Conservation (phyloP, 2,329 filamentous ascomycete genomes). For the Colletotrichum cereale region DNA sequence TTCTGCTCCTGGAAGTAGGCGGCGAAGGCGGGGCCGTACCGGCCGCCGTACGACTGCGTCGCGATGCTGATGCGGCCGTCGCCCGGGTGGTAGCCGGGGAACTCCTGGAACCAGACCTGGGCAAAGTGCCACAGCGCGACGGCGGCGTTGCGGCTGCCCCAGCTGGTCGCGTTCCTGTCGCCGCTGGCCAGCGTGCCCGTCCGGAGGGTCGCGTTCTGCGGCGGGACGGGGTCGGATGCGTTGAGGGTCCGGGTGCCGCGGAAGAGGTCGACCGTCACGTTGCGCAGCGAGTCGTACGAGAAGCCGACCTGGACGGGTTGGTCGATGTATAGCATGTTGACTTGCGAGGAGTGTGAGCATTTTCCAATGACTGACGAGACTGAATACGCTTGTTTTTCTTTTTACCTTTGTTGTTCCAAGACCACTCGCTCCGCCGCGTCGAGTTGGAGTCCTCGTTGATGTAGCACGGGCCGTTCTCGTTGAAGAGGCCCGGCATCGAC, state of each 20-base stretch:
- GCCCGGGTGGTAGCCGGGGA: constrained; percentile 71
- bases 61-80: constrained; percentile 64
- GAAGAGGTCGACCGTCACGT: constrained; percentile 42
- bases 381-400: constrained; percentile 10
- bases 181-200: constrained; percentile 51
- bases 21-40: constrained; percentile 69
- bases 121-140: constrained; percentile 46
- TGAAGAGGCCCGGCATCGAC: constrained; percentile 65
- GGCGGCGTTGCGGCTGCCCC: constrained; percentile 57
- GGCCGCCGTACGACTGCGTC: constrained; percentile 69
- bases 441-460: constrained; percentile 64
- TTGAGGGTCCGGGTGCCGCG: constrained; percentile 31
- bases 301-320: constrained; percentile 43
- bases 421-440: constrained; percentile 66
- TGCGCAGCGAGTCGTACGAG: constrained; percentile 42
- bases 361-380: too few species aligned
- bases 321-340: constrained; percentile 44
- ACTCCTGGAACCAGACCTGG: constrained; percentile 70
- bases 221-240: constrained; percentile 44
- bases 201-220: constrained; percentile 52
- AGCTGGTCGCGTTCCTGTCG: constrained; percentile 45
- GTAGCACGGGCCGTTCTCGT: constrained; percentile 65
- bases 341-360: too few species aligned
- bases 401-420: constrained; percentile 66
- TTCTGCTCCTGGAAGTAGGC: constrained; percentile 70